These are phyloP conservation scores for Tetraselmis chui DNA, from an alignment of 139 green algal genomes.

Conservation along the genomic window DNA sequence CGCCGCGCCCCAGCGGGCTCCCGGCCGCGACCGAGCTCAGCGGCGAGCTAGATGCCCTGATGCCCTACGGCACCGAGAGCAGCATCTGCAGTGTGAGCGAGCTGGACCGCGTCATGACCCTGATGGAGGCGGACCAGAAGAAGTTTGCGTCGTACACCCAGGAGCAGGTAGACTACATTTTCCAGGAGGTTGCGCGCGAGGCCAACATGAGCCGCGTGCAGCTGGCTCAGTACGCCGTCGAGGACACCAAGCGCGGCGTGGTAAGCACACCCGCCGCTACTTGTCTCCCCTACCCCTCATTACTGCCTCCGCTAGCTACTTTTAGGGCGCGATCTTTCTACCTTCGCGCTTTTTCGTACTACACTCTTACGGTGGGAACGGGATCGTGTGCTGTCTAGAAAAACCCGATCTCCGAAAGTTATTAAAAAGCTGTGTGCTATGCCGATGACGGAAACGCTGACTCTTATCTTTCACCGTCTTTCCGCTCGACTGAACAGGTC, in stretches of 20 bases:
- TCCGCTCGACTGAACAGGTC: not conserved
- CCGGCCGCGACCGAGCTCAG: not conserved
- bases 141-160: conserved; percentile 38
- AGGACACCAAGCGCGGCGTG: conserved; percentile 53
- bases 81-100: not conserved
- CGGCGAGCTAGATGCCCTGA: not conserved
- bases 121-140: conserved; percentile 23
- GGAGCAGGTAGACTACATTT: conserved; percentile 43
- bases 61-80: not conserved
- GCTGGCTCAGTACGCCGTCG: conserved; percentile 54
- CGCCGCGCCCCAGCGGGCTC: not conserved
- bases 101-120: not conserved
- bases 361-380: conserved; percentile 13
- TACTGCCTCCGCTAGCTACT: conserved; percentile 15
- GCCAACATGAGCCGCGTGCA: conserved; percentile 45
- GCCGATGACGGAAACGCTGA: not conserved
- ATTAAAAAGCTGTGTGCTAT: not conserved
- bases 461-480: not conserved
- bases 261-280: conserved; percentile 33
- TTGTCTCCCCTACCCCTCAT: not conserved
- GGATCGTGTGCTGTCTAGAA: conserved; percentile 21
- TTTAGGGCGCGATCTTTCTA: conserved; percentile 2
- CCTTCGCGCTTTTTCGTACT: no score
- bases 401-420: conserved; percentile 12
- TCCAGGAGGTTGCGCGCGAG: conserved; percentile 35